These are phyloP conservation scores for Schizochytrium sp. DNA, from an alignment of 108 stramenopile species.

Conservation along the genomic window DNA sequence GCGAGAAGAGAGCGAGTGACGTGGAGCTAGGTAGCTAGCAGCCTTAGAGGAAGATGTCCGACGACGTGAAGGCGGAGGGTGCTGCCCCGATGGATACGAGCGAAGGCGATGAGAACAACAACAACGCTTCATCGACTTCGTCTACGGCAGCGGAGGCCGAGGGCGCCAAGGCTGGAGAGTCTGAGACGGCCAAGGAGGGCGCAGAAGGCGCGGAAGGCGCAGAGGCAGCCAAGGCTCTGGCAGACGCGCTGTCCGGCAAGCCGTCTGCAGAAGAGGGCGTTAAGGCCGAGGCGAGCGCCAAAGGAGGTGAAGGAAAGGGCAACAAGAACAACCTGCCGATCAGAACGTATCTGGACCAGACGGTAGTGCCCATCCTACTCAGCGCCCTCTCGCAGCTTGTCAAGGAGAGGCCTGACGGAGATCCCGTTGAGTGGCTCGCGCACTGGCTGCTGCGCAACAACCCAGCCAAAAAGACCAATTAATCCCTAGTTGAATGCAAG, in stretches of 20 bases:
- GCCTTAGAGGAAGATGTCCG: not conserved
- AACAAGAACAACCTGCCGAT: constrained; percentile 86
- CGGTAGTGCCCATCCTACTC: constrained; percentile 96
- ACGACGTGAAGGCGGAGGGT: not conserved
- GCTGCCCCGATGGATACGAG: not conserved
- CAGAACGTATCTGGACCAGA: constrained; percentile 98
- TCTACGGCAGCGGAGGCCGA: not conserved
- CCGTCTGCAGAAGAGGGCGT: constrained; percentile 28
- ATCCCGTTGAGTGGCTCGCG: constrained; percentile 97
- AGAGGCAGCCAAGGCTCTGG: constrained; percentile 17
- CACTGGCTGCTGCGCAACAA: constrained; percentile 93
- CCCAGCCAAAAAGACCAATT: constrained; percentile 78
- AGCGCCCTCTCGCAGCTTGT: constrained; percentile 98
- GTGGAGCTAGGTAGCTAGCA: not conserved
- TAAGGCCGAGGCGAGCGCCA: constrained; percentile 50
- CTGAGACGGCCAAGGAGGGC: not conserved
- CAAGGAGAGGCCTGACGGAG: constrained; percentile 90
- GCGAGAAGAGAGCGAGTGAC: not conserved
- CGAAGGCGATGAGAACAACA: not conserved
- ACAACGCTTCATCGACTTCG: not conserved
- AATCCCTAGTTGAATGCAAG: not conserved
- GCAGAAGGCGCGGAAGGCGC: not conserved
- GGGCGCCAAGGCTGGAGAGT: not conserved
- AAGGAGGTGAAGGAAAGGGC: constrained; percentile 7
- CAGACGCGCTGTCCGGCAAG: constrained; percentile 15